A percentile compares a stretch with the other conserved stretches of the same genome.
Conservation (phyloP, 73 alveolate genomes). For the Symbiodinium pilosum region DNA sequence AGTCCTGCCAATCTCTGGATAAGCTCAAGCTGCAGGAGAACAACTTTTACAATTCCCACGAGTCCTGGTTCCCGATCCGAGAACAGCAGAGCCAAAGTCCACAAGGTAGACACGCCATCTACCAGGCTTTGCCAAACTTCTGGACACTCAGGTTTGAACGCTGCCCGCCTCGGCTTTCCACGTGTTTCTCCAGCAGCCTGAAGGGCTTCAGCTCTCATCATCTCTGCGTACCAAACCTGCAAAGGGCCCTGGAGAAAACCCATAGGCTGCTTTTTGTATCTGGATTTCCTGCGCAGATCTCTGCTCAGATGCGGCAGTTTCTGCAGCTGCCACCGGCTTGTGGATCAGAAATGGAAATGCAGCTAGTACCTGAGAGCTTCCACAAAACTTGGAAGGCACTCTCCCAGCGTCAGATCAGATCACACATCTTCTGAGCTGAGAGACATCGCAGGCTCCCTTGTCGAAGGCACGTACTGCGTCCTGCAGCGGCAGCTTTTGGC, state of each 20-base stretch:
- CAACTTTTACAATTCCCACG: too few relatives aligned
- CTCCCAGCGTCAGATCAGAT: neutral
- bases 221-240: too few relatives aligned
- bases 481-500: too few relatives aligned
- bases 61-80: slow-evolving; percentile 59
- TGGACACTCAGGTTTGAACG: neutral
- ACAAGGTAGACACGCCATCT: slow-evolving; percentile 57
- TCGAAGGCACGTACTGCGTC: slow-evolving; percentile 20
- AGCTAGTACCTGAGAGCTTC: neutral
- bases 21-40: neutral
- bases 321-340: neutral
- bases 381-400: neutral
- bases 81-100: slow-evolving; percentile 84
- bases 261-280: neutral
- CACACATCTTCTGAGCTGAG: too few relatives aligned
- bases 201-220: neutral
- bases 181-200: too few relatives aligned
- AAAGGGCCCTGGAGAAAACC: too few relatives aligned
- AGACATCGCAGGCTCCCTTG: slow-evolving; percentile 4
- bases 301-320: neutral
- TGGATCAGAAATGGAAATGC: slow-evolving; percentile 16
- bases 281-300: neutral
- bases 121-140: neutral
- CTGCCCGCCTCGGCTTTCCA: too few relatives aligned
- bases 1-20: neutral